Evolutionary conservation across 2,329 filamentous ascomycete species (phyloP).

Genomic region (Sarocladium brachiariae): DNA sequence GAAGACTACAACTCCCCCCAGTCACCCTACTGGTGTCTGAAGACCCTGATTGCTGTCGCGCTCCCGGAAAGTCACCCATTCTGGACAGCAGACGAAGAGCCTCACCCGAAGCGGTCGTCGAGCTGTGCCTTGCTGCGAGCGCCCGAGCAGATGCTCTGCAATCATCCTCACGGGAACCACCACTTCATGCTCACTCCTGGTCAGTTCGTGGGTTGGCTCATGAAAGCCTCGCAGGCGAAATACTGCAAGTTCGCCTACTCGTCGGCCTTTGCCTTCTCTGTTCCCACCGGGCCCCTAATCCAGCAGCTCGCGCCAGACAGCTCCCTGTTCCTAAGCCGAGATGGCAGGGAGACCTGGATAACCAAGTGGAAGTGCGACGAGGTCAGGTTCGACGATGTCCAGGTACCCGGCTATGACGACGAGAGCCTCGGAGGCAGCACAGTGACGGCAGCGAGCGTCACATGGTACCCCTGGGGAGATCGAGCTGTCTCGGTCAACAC

Average conservation of each 20-base stretch:
- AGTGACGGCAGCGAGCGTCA: not conserved
- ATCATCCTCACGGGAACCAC: constrained; percentile 21
- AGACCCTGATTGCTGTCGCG: constrained; percentile 37
- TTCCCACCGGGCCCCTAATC: constrained; percentile 24
- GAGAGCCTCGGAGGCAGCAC: not conserved
- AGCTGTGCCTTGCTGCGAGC: constrained; percentile 12
- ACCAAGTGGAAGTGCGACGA: constrained; percentile 22
- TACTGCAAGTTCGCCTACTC: constrained; percentile 39
- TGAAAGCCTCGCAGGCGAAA: constrained; percentile 30
- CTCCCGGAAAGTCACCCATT: constrained; percentile 32
- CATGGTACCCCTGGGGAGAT: constrained; percentile 21
- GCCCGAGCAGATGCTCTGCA: constrained; percentile 39
- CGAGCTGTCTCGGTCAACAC: constrained; percentile 20
- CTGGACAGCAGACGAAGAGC: constrained; percentile 34
- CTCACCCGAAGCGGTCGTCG: not conserved
- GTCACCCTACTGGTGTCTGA: constrained; percentile 48
- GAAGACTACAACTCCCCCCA: constrained; percentile 53
- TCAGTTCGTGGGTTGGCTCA: constrained; percentile 24
- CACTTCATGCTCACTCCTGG: constrained; percentile 30
- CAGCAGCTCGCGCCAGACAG: constrained; percentile 24
- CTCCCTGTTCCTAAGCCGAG: constrained; percentile 22
- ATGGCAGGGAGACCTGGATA: constrained; percentile 24
- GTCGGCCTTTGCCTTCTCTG: constrained; percentile 34
- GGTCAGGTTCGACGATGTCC: not conserved
- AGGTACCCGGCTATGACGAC: not conserved